Evolutionary conservation across 2,329 filamentous ascomycete species (phyloP).

Genomic region (Chrysoporthe puriensis): DNA sequence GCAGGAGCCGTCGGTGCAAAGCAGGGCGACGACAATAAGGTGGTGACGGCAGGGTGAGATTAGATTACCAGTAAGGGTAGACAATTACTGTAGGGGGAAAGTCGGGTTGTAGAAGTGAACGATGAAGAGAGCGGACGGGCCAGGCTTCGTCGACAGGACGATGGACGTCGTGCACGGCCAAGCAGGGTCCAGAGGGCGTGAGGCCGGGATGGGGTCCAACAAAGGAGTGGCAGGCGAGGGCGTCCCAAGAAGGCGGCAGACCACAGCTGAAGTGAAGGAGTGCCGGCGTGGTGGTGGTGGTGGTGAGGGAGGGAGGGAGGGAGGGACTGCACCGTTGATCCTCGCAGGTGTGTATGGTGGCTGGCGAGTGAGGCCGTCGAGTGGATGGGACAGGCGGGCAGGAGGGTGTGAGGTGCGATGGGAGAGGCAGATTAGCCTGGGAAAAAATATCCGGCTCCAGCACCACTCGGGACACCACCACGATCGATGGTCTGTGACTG

Average conservation of each 20-base stretch:
- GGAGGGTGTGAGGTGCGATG: constrained; percentile 6
- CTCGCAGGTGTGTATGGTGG: neutral
- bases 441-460: neutral
- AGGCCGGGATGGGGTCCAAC: constrained; percentile 6
- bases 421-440: neutral
- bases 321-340: neutral
- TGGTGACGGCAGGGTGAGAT: constrained; percentile 1
- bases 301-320: neutral
- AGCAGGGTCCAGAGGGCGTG: constrained; percentile 12
- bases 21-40: constrained; percentile 20
- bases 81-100: constrained; percentile 6
- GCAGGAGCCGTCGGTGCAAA: constrained; percentile 18
- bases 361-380: neutral
- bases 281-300: neutral
- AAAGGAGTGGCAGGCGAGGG: constrained; percentile 22
- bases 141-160: neutral
- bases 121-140: neutral
- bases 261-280: neutral
- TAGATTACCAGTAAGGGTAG: constrained; percentile 10
- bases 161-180: constrained; percentile 15
- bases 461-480: constrained; percentile 6
- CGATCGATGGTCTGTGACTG: neutral
- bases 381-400: neutral
- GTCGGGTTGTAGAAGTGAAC: neutral
- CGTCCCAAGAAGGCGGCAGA: constrained; percentile 17